Percentiles rank a stretch among this genome's conserved stretches.
These are phyloP conservation scores for Penicillium ochrochloron DNA, from an alignment of 495 filamentous ascomycete species.

Conservation along the genomic window DNA sequence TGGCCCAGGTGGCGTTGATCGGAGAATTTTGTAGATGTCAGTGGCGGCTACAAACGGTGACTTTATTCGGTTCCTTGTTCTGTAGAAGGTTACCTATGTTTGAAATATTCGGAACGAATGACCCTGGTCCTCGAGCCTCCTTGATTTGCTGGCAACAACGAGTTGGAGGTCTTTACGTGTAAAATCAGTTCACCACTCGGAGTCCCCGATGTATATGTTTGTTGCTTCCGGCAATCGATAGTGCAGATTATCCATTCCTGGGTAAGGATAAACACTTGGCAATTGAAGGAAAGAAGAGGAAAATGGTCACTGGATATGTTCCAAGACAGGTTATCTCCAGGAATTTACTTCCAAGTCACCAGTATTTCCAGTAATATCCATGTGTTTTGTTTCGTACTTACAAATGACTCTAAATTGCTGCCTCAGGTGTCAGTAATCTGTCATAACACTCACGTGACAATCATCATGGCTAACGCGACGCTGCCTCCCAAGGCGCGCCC, in stretches of 20 bases:
- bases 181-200: constrained; percentile 1
- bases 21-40: constrained; percentile 19
- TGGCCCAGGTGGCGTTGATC: constrained; percentile 10
- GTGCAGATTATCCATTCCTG: background rate
- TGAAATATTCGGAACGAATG: background rate
- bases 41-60: constrained; percentile 8
- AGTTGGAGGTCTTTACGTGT: background rate
- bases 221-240: too few species aligned
- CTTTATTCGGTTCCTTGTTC: background rate
- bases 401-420: background rate
- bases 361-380: too few species aligned
- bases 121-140: background rate
- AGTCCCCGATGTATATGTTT: constrained; percentile 5
- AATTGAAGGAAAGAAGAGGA: background rate
- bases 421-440: background rate
- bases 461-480: background rate
- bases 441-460: background rate
- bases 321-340: too few species aligned
- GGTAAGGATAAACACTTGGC: background rate
- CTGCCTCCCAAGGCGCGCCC: constrained; percentile 10
- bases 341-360: too few species aligned
- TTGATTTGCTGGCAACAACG: background rate
- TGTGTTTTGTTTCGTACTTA: too few species aligned
- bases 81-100: background rate
- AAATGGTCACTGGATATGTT: background rate